phyloP scores from a whole-genome alignment of 2,329 filamentous ascomycete genomes.

The Aspergillus novofumigatus region DNA sequence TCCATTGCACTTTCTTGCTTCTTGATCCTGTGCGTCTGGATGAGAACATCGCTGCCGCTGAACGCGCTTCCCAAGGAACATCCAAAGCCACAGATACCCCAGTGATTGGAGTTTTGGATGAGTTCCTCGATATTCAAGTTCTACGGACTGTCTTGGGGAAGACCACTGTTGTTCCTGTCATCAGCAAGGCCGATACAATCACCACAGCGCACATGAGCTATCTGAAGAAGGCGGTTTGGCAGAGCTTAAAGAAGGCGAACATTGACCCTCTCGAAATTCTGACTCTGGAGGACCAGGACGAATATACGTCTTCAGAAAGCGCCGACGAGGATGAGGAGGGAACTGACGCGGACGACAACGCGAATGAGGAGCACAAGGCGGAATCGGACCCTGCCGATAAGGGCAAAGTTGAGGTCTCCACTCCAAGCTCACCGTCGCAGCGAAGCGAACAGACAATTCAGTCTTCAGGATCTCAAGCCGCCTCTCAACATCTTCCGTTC shows the following conservation, averaged over 20 bases:
- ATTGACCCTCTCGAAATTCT: slow-evolving; percentile 86
- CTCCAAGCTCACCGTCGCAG: slow-evolving; percentile 28
- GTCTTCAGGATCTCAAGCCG: slow-evolving; percentile 30
- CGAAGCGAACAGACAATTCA: slow-evolving; percentile 48
- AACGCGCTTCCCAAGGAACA: slow-evolving; percentile 53
- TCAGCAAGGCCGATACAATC: slow-evolving; percentile 94
- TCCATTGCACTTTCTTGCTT: slow-evolving; percentile 90
- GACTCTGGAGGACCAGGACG: slow-evolving; percentile 72
- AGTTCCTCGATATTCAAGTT: slow-evolving; percentile 86
- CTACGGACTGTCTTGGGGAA: slow-evolving; percentile 84
- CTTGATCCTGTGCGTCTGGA: slow-evolving; percentile 85
- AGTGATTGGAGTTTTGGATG: slow-evolving; percentile 68
- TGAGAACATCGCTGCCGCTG: slow-evolving; percentile 68
- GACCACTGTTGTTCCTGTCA: slow-evolving; percentile 91
- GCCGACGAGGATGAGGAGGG: slow-evolving; percentile 44
- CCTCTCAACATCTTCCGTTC: slow-evolving; percentile 71
- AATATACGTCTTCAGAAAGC: slow-evolving; percentile 49
- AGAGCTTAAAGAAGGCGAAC: slow-evolving; percentile 77
- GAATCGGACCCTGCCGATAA: slow-evolving; percentile 14
- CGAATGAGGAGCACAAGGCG: slow-evolving; percentile 23
- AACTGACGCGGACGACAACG: slow-evolving; percentile 20
- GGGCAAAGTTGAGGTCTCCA: slow-evolving; percentile 14
- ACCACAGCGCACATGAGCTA: slow-evolving; percentile 92
- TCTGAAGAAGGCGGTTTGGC: slow-evolving; percentile 86
- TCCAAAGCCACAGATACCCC: slow-evolving; percentile 42